Conservation (phyloP, 495 filamentous ascomycete species). For the Clavariopsis aquatica region DNA sequence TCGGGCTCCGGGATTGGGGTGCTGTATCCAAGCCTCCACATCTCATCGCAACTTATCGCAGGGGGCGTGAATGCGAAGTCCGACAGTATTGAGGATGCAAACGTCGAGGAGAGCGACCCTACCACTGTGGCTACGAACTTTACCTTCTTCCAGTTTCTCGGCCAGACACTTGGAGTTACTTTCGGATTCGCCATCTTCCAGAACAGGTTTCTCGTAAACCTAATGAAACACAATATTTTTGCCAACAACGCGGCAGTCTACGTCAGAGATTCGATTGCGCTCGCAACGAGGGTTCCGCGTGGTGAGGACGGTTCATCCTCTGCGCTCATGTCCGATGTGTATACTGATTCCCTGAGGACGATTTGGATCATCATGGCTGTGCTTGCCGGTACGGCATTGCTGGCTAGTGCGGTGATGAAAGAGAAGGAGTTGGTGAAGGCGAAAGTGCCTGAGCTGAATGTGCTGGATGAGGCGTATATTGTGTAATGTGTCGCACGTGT, state of each 20-base stretch:
- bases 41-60: conserved; percentile 52
- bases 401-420: conserved; percentile 54
- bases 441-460: conserved; percentile 33
- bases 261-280: conserved; percentile 49
- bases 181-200: conserved; percentile 60
- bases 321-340: conserved; percentile 41
- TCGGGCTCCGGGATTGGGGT: conserved; percentile 53
- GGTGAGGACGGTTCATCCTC: conserved; percentile 23
- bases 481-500: neutral
- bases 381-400: conserved; percentile 51
- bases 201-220: conserved; percentile 51
- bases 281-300: conserved; percentile 46
- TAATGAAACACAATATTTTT: conserved; percentile 37
- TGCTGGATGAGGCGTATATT: conserved; percentile 7
- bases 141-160: conserved; percentile 59
- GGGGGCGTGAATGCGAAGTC: neutral
- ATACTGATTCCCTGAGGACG: conserved; percentile 40
- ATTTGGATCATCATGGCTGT: conserved; percentile 50
- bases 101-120: conserved; percentile 38
- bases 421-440: conserved; percentile 38
- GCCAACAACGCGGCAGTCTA: conserved; percentile 36
- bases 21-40: conserved; percentile 51
- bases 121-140: conserved; percentile 55
- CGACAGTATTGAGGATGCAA: conserved; percentile 9
- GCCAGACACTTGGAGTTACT: conserved; percentile 64